Evolutionary conservation across 2,329 filamentous ascomycete species (phyloP).

Genomic region (Ilyonectria sp.): DNA sequence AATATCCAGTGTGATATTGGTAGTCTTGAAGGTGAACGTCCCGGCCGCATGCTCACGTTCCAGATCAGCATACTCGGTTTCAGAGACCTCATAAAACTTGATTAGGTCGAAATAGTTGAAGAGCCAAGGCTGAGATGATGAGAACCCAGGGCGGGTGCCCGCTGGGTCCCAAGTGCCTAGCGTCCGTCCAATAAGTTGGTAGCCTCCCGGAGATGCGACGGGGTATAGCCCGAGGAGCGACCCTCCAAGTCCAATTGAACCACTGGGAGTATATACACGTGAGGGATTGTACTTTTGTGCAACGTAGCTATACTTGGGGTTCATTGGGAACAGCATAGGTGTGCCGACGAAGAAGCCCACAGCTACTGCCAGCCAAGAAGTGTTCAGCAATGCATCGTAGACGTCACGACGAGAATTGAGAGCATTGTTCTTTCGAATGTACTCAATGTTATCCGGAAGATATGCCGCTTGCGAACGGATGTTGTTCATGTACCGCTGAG

Average conservation of each 20-base stretch:
- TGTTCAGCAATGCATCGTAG: slow-evolving; percentile 51
- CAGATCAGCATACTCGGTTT: slow-evolving; percentile 49
- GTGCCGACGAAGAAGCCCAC: slow-evolving; percentile 56
- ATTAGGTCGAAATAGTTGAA: slow-evolving; percentile 54
- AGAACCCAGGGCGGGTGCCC: slow-evolving; percentile 50
- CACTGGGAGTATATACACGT: slow-evolving; percentile 53
- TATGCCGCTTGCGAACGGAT: slow-evolving; percentile 72
- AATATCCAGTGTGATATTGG: slow-evolving; percentile 47
- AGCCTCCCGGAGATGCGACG: slow-evolving; percentile 56
- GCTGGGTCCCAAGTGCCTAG: slow-evolving; percentile 53
- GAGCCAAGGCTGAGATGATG: slow-evolving; percentile 51
- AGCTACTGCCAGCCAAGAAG: slow-evolving; percentile 49
- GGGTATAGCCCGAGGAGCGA: slow-evolving; percentile 55
- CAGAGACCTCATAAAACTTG: slow-evolving; percentile 52
- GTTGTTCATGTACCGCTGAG: slow-evolving; percentile 70
- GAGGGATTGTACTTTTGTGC: slow-evolving; percentile 53
- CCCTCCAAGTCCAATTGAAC: slow-evolving; percentile 55
- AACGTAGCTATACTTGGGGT: slow-evolving; percentile 41
- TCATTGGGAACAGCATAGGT: slow-evolving; percentile 51
- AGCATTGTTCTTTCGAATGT: slow-evolving; percentile 57
- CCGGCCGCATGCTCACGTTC: slow-evolving; percentile 48
- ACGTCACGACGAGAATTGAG: slow-evolving; percentile 51
- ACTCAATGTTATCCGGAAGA: slow-evolving; percentile 72
- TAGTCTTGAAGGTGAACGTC: slow-evolving; percentile 49
- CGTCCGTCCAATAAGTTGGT: slow-evolving; percentile 52